phyloP scores from a whole-genome alignment of 1,284 basidiomycete genomes.

The Malassezia caprae region DNA sequence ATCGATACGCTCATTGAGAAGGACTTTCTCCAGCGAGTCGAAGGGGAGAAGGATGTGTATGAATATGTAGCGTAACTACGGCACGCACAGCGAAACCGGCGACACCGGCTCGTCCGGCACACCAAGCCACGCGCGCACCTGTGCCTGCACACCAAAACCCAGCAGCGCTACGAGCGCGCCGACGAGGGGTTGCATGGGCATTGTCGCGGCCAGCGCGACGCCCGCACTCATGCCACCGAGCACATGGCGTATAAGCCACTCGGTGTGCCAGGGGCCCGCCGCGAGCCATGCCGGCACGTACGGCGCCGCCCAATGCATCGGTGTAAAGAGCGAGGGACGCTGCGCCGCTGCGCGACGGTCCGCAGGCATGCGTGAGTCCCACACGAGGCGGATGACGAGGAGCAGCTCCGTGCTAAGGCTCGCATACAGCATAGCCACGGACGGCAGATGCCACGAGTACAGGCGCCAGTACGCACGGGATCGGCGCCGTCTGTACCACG shows the following conservation, averaged over 20 bases:
- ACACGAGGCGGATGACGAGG: slow-evolving; percentile 15
- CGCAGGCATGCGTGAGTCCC: slow-evolving; percentile 8
- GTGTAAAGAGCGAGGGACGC: background rate
- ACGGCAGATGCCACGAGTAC: slow-evolving; percentile 7
- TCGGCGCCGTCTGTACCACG: background rate
- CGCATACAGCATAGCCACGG: slow-evolving; percentile 16
- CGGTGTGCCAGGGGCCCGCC: slow-evolving; percentile 1
- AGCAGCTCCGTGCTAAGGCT: slow-evolving; percentile 12
- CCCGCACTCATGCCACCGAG: slow-evolving; percentile 21
- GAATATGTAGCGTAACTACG: slow-evolving; percentile 27
- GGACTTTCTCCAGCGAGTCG: slow-evolving; percentile 89
- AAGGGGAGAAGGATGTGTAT: slow-evolving; percentile 53
- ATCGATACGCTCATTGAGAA: slow-evolving; percentile 94
- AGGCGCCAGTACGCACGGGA: background rate
- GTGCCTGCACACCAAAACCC: slow-evolving; percentile 1
- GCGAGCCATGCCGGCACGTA: background rate
- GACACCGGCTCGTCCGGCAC: background rate
- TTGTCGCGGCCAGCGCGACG: slow-evolving; percentile 10
- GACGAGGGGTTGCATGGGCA: slow-evolving; percentile 3
- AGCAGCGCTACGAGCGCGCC: background rate
- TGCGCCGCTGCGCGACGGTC: slow-evolving; percentile 1
- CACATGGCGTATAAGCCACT: slow-evolving; percentile 20
- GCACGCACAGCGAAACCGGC: background rate
- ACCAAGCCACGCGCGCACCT: background rate
- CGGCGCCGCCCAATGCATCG: background rate